A percentile compares a stretch with the other conserved stretches of the same genome.
Evolutionary conservation across 768 basidiomycete genomes (phyloP).

Genomic region (Boletales sp.): DNA sequence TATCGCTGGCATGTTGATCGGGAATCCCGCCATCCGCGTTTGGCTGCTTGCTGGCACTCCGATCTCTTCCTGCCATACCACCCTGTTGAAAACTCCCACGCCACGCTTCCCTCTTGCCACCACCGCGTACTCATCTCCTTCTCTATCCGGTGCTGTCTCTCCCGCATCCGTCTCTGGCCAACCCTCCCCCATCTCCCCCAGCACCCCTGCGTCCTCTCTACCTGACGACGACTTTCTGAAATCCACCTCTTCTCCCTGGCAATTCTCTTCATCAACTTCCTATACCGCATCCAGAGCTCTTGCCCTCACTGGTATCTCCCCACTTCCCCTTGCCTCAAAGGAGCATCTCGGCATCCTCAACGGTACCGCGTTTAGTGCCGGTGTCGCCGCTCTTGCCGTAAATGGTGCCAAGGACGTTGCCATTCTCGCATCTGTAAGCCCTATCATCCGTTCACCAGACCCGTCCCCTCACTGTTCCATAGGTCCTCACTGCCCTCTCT

Average conservation of each 20-base stretch:
- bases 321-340: slow-evolving; percentile 67
- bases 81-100: slow-evolving; percentile 14
- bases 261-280: background rate
- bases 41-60: slow-evolving; percentile 41
- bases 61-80: slow-evolving; percentile 1
- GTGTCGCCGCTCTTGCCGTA: slow-evolving; percentile 71
- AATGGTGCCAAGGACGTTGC: slow-evolving; percentile 68
- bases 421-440: slow-evolving; percentile 44
- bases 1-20: slow-evolving; percentile 76
- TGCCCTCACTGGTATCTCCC: slow-evolving; percentile 53
- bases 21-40: slow-evolving; percentile 75
- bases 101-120: slow-evolving; percentile 8
- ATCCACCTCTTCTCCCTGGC: background rate
- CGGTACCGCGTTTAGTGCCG: slow-evolving; percentile 82
- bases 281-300: slow-evolving; percentile 47
- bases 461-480: slow-evolving; percentile 8
- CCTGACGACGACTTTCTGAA: slow-evolving; percentile 21
- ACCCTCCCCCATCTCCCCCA: slow-evolving; percentile 45
- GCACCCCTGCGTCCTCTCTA: slow-evolving; percentile 27
- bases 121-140: slow-evolving; percentile 7
- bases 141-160: slow-evolving; percentile 10
- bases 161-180: slow-evolving; percentile 32
- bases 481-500: slow-evolving; percentile 80
- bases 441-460: background rate
- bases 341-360: slow-evolving; percentile 81